phyloP scores from a whole-genome alignment of 495 filamentous ascomycete genomes.

The Tuber umbilicatum region DNA sequence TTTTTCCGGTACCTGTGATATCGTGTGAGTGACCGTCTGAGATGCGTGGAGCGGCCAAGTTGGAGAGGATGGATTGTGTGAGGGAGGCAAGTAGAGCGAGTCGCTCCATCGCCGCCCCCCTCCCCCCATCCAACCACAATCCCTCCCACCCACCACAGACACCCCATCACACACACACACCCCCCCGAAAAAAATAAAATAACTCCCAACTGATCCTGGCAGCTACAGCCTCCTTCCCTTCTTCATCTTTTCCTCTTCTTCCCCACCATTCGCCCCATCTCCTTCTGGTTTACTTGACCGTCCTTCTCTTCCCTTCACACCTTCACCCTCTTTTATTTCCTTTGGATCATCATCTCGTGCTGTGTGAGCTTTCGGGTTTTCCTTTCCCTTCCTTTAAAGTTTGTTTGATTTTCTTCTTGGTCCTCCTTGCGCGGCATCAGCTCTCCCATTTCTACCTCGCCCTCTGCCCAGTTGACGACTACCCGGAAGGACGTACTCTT shows the following conservation, averaged over 20 bases:
- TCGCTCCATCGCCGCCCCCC: neutral
- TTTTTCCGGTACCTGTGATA: slow-evolving; percentile 2
- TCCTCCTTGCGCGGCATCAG: slow-evolving; percentile 26
- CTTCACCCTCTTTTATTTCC: slow-evolving; percentile 43
- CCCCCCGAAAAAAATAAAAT: slow-evolving; percentile 32
- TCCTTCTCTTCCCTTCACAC: slow-evolving; percentile 38
- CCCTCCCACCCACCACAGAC: slow-evolving; percentile 39
- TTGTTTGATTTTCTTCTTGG: slow-evolving; percentile 42
- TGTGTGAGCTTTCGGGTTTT: slow-evolving; percentile 39
- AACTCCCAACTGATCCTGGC: slow-evolving; percentile 21
- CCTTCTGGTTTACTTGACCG: slow-evolving; percentile 38
- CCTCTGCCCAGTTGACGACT: neutral
- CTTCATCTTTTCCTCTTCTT: slow-evolving; percentile 36
- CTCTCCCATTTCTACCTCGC: neutral
- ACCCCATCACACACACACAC: slow-evolving; percentile 24
- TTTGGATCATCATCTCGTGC: slow-evolving; percentile 42
- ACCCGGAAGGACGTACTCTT: neutral
- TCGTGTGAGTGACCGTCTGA: neutral
- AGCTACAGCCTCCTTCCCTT: slow-evolving; percentile 31
- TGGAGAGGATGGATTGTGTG: neutral
- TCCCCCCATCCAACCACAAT: slow-evolving; percentile 19
- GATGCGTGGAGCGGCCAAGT: neutral
- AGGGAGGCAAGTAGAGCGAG: neutral
- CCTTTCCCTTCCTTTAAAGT: slow-evolving; percentile 41
- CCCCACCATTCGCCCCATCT: slow-evolving; percentile 40